Evolutionary conservation across 2,329 filamentous ascomycete genomes (phyloP), one percentile per base, ranked within the genome.

Genomic region (Gnomoniopsis sp.): DNA sequence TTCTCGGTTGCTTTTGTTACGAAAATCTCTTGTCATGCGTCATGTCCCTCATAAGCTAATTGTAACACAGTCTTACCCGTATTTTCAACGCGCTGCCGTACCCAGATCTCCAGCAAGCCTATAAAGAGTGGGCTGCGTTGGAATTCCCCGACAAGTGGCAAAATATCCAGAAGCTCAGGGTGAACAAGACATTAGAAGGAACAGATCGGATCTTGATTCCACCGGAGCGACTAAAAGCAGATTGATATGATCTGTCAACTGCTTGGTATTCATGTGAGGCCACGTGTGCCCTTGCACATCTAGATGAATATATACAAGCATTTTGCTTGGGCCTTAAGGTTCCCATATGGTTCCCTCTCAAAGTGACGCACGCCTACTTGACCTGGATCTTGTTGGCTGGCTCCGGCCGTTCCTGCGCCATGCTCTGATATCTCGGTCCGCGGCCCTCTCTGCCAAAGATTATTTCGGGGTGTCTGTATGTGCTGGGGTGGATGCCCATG

Each of bases 401-500:
- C 44, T 56, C 57, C 36, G 36, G 55, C 36, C 33, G 49, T 49
- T 55, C 57, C 49, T 59, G 52, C 36, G 26, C 59, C 30, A 34
- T 44, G 52, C 56, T 59, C 49, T 62, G 53, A 23, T 62, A 62
- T 53, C 60, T 61, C 36, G 61, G 61, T 6, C 58, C 62, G 48
- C 62, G 55, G 23, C 55, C n/a, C 19, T 74, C 74, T 21, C 71
- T 63, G 14, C 73, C 66, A 59, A 79, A 77, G 64, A 96, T 72
- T 58, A 96, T 79, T 73, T 96, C 90, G 3, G 95, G 95, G 76
- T 99, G 95, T 65, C 81, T 79, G 77, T 99, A 90, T 57, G 96
- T 88, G 71, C 88, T 96, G 23, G 95, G 95, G 82, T 98, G 92
- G 61, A 98, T 79, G 17, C 95, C 95, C 70, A 97, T 82, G 1